Evolutionary conservation across 2,329 filamentous ascomycete genomes (phyloP).

Genomic region (Tolypocladium paradoxum): DNA sequence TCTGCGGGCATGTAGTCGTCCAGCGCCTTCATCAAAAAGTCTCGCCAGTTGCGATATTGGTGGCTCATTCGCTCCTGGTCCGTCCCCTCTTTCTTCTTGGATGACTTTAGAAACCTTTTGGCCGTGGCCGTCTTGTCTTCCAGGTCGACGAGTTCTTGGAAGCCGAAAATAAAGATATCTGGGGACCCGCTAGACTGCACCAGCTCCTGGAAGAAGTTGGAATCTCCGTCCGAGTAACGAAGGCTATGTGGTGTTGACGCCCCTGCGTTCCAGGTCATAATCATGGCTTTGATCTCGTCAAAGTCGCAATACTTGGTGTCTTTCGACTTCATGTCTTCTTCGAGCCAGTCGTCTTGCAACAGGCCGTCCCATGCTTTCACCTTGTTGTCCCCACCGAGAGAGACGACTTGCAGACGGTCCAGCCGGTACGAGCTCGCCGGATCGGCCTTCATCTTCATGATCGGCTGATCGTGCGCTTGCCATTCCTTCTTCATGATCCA

Average conservation of each 20-base stretch:
- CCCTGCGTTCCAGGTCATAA: conserved; percentile 95
- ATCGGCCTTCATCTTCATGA: conserved; percentile 69
- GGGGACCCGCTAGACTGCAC: conserved; percentile 67
- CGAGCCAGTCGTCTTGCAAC: conserved; percentile 90
- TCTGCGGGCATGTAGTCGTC: conserved; percentile 73
- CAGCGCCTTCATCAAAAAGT: conserved; percentile 72
- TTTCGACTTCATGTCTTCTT: conserved; percentile 73
- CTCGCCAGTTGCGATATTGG: conserved; percentile 92
- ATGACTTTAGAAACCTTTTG: conserved; percentile 81
- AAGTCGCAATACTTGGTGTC: conserved; percentile 81
- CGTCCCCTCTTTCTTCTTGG: conserved; percentile 69
- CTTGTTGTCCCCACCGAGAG: conserved; percentile 77
- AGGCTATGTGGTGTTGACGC: conserved; percentile 85
- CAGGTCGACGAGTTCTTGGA: conserved; percentile 95
- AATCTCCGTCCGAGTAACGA: conserved; percentile 57
- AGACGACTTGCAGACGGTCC: conserved; percentile 74
- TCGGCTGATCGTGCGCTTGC: conserved; percentile 77
- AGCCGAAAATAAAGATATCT: conserved; percentile 89
- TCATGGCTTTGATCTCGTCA: conserved; percentile 64
- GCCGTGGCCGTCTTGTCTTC: conserved; percentile 96
- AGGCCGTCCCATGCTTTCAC: conserved; percentile 85
- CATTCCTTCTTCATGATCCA: conserved; percentile 93
- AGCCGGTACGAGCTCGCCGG: conserved; percentile 74
- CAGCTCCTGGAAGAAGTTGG: conserved; percentile 69
- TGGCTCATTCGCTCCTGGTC: conserved; percentile 91